phyloP scores from a whole-genome alignment of 352 stramenopile genomes.

The Poterioochromonas sp. region DNA sequence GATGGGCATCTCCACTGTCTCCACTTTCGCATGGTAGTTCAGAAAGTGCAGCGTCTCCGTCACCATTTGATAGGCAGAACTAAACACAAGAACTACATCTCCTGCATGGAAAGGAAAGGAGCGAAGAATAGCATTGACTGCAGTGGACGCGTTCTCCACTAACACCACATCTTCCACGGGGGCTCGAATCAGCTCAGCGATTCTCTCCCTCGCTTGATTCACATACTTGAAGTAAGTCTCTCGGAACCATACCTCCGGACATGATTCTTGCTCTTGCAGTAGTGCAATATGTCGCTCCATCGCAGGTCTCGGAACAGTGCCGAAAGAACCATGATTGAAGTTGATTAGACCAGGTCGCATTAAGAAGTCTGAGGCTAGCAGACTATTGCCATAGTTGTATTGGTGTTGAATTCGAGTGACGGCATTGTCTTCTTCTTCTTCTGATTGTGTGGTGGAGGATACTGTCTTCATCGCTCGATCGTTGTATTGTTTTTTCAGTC shows the following conservation, averaged over 20 bases:
- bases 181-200: slow-evolving; percentile 26
- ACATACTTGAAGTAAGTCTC: slow-evolving; percentile 32
- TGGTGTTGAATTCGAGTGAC: too few species aligned
- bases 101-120: slow-evolving; percentile 34
- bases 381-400: neutral
- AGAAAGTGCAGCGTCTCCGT: slow-evolving; percentile 36
- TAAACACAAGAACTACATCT: slow-evolving; percentile 40
- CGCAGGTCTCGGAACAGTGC: slow-evolving; percentile 36
- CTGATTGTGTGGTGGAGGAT: too few species aligned
- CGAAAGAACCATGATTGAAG: slow-evolving; percentile 36
- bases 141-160: slow-evolving; percentile 40
- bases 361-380: neutral
- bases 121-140: slow-evolving; percentile 43
- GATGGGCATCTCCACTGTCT: slow-evolving; percentile 33
- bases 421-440: too few species aligned
- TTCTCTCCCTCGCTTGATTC: slow-evolving; percentile 3
- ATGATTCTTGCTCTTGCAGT: slow-evolving; percentile 36
- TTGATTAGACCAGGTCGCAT: neutral
- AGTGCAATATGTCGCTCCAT: slow-evolving; percentile 32
- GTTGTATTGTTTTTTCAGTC: too few species aligned
- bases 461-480: too few species aligned
- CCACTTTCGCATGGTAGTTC: slow-evolving; percentile 9
- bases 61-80: slow-evolving; percentile 42
- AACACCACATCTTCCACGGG: slow-evolving; percentile 36
- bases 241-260: slow-evolving; percentile 41